Evolutionary conservation across 495 filamentous ascomycete genomes (phyloP).

Genomic region (Cudoniella acicularis): DNA sequence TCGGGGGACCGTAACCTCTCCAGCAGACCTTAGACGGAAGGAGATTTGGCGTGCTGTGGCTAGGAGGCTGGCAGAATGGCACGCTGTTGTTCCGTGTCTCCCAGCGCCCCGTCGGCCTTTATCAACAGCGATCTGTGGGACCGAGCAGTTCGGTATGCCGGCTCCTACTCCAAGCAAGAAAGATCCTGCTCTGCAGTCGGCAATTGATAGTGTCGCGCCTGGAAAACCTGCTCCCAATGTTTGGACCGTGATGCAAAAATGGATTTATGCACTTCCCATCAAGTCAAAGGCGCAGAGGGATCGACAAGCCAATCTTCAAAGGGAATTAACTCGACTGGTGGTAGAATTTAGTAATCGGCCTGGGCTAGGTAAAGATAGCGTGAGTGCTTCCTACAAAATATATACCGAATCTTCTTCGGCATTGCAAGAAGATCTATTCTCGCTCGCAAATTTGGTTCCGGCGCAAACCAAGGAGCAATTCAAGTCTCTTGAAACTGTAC

Average conservation of each 20-base stretch:
- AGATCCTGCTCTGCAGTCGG: slow-evolving; percentile 36
- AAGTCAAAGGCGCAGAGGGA: slow-evolving; percentile 60
- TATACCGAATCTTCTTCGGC: not conserved
- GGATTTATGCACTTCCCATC: slow-evolving; percentile 81
- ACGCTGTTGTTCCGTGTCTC: slow-evolving; percentile 70
- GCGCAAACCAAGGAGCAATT: too few relatives aligned
- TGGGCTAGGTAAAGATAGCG: slow-evolving; percentile 68
- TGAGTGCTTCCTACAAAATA: slow-evolving; percentile 39
- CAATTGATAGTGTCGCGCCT: slow-evolving; percentile 54
- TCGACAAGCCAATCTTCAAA: slow-evolving; percentile 65
- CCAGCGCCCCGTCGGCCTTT: slow-evolving; percentile 29
- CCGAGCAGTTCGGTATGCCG: slow-evolving; percentile 22
- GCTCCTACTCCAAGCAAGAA: slow-evolving; percentile 21
- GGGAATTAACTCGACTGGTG: slow-evolving; percentile 67
- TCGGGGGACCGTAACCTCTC: slow-evolving; percentile 69
- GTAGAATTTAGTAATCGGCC: slow-evolving; percentile 66
- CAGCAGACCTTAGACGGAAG: slow-evolving; percentile 69
- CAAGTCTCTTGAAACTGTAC: not conserved
- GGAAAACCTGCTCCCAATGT: slow-evolving; percentile 69
- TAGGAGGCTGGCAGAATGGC: slow-evolving; percentile 83
- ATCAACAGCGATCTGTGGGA: slow-evolving; percentile 30
- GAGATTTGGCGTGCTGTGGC: slow-evolving; percentile 80
- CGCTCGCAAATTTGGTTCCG: too few relatives aligned
- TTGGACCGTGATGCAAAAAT: slow-evolving; percentile 94
- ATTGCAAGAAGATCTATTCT: too few relatives aligned